Percentiles rank a stretch among this genome's conserved stretches.
Conservation (phyloP, 2,329 filamentous ascomycete species). For the Microcera coccophila region DNA sequence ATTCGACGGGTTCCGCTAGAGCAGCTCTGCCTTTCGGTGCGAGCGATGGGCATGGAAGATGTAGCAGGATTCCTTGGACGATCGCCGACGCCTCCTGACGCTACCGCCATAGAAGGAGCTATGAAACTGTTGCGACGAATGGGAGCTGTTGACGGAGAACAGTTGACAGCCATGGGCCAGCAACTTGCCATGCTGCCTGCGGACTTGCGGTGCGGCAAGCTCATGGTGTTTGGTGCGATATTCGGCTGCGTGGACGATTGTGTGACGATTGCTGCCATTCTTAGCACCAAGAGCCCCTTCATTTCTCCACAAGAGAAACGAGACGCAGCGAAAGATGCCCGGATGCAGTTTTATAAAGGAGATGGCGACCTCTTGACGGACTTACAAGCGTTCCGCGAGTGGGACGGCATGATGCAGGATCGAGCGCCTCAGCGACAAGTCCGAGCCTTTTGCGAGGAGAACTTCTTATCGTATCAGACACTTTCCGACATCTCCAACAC, state of each 20-base stretch:
- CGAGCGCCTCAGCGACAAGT: constrained; percentile 59
- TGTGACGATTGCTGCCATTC: constrained; percentile 82
- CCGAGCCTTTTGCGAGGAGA: constrained; percentile 75
- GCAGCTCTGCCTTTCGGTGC: constrained; percentile 89
- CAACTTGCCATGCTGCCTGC: constrained; percentile 95
- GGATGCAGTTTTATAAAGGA: constrained; percentile 66
- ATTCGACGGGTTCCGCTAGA: constrained; percentile 90
- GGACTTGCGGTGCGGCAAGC: constrained; percentile 86
- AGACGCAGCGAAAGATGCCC: constrained; percentile 74
- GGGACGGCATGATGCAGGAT: constrained; percentile 63
- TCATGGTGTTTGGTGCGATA: constrained; percentile 91
- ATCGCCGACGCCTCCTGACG: constrained; percentile 85
- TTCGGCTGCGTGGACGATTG: constrained; percentile 89
- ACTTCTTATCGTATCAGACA: constrained; percentile 79
- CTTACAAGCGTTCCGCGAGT: constrained; percentile 76
- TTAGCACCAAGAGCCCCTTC: constrained; percentile 88
- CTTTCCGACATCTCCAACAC: constrained; percentile 87
- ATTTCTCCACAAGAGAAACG: constrained; percentile 77
- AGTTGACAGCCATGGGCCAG: constrained; percentile 83
- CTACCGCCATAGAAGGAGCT: constrained; percentile 79
- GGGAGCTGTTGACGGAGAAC: constrained; percentile 81
- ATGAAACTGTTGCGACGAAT: constrained; percentile 75
- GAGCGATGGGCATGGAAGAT: constrained; percentile 87
- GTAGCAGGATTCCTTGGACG: constrained; percentile 77
- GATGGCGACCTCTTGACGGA: constrained; percentile 90